Conservation (phyloP, 176 grass and related monocot species). For the Bolboschoenus planiculmis region DNA sequence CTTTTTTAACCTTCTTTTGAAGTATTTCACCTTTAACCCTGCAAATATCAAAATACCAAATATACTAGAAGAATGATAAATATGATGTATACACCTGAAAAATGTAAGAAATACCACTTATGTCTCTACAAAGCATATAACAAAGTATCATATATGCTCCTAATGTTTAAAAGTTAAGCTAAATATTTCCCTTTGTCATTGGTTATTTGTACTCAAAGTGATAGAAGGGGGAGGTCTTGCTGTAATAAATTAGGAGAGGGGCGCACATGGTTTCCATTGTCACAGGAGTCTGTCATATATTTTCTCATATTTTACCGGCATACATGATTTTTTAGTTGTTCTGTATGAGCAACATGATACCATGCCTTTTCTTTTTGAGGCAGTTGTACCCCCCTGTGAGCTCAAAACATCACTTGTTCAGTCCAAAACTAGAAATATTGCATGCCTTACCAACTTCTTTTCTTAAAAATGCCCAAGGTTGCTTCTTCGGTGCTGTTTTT, state of each 20-base stretch:
- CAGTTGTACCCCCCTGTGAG: background rate
- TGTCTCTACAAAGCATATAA: background rate
- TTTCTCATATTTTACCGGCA: background rate
- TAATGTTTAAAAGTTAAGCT: background rate
- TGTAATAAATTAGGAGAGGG: background rate
- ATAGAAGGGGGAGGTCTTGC: background rate
- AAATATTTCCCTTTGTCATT: constrained; percentile 1
- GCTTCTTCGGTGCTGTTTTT: background rate
- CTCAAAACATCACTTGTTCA: background rate
- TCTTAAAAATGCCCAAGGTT: background rate
- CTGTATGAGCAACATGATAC: background rate
- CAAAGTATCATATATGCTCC: background rate
- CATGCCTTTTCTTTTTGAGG: background rate
- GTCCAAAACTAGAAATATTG: background rate
- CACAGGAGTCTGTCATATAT: background rate
- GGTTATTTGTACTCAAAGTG: background rate
- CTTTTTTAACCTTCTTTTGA: background rate
- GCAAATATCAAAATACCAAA: background rate
- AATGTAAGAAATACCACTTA: background rate
- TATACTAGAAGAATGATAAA: background rate
- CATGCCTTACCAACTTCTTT: background rate
- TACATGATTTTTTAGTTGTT: background rate
- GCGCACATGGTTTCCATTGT: background rate
- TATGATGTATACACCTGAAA: background rate
- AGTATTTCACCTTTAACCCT: background rate